These are phyloP conservation scores for Diaporthe nobilis DNA, from an alignment of 2,329 filamentous ascomycete genomes.

Conservation along the genomic window DNA sequence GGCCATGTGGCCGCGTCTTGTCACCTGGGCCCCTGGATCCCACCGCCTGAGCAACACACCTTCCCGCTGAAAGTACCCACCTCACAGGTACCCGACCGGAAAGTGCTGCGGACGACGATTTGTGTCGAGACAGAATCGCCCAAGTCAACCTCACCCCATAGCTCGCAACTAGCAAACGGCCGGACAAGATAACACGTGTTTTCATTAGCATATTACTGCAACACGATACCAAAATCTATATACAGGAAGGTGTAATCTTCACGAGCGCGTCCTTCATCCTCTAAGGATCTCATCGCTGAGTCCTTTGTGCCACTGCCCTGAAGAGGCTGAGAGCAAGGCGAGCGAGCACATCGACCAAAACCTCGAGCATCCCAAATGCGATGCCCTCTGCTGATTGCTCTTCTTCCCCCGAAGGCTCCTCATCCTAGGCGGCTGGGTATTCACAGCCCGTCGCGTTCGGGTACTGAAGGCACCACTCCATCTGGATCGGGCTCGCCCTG, in stretches of 20 bases:
- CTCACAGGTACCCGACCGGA: not conserved
- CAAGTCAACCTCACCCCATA: not conserved
- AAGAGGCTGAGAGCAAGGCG: constrained; percentile 8
- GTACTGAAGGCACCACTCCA: constrained; percentile 79
- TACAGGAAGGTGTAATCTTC: constrained; percentile 26
- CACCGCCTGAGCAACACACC: not conserved
- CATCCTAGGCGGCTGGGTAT: constrained; percentile 43
- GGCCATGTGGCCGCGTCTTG: constrained; percentile 24
- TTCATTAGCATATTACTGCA: not conserved
- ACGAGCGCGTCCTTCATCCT: not conserved
- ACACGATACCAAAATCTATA: constrained; percentile 7
- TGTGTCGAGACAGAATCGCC: not conserved
- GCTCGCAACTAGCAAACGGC: not conserved
- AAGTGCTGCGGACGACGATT: not conserved
- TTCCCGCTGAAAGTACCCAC: constrained; percentile 1
- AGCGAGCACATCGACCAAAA: not conserved
- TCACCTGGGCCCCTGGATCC: not conserved
- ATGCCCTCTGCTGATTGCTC: not conserved
- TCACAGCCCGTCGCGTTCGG: constrained; percentile 64
- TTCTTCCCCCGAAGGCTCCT: constrained; percentile 5
- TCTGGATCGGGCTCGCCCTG: constrained; percentile 74
- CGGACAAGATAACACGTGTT: not conserved
- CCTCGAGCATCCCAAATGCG: not conserved
- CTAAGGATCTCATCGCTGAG: not conserved
- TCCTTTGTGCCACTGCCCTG: not conserved